Conservation (phyloP, 139 green algal species). For the Pleodorina starrii region DNA sequence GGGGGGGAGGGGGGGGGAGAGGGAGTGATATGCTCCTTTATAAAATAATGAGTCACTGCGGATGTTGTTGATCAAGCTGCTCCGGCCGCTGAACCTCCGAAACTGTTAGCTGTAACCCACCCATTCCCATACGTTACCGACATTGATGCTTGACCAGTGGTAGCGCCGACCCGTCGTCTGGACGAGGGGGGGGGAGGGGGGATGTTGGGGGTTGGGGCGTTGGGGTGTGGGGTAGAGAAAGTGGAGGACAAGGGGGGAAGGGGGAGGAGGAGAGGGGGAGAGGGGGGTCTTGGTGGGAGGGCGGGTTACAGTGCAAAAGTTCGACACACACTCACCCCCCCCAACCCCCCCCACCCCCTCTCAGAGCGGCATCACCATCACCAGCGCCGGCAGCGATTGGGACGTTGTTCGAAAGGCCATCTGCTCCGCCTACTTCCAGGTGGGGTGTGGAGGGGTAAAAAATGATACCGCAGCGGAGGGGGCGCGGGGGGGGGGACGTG, state of each 20-base stretch:
- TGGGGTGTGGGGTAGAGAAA: no score
- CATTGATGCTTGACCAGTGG: no score
- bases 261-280: conserved; percentile 57
- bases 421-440: conserved; percentile 95
- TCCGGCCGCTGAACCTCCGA: no score
- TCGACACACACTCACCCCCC: neutral
- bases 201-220: neutral
- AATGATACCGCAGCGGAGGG: neutral
- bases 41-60: no score
- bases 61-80: no score
- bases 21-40: no score
- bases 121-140: neutral
- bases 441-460: neutral
- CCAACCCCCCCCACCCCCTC: neutral
- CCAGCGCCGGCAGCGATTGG: conserved; percentile 87
- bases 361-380: conserved; percentile 68
- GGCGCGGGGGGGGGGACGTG: neutral
- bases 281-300: neutral
- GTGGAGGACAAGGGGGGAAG: conserved; percentile 34
- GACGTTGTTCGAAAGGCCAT: conserved; percentile 97
- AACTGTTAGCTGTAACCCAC: no score
- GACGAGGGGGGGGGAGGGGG: neutral
- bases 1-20: neutral
- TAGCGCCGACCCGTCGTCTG: no score
- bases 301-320: no score